These are phyloP conservation scores for Vitis hybrid DNA, from an alignment of 177 flowering plant species.

Conservation along the genomic window DNA sequence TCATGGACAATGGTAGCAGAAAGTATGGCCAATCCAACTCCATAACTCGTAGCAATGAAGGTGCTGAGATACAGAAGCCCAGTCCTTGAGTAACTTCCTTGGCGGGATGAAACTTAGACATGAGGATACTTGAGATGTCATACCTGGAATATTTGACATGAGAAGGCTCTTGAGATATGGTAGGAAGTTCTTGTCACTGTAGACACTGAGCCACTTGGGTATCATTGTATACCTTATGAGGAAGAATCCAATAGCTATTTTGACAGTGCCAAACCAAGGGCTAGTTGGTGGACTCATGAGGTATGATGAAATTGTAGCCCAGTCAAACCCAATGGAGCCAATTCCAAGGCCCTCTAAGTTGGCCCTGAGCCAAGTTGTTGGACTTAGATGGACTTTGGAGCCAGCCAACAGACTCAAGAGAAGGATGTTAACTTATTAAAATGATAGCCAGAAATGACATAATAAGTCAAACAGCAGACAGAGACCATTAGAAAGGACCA, in stretches of 20 bases:
- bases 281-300: conserved; percentile 63
- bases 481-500: conserved; percentile 50
- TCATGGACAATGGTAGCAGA: conserved; percentile 52
- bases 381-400: conserved; percentile 46
- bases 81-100: conserved; percentile 20
- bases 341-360: conserved; percentile 43
- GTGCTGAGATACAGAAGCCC: conserved; percentile 52
- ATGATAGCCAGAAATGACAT: conserved; percentile 51
- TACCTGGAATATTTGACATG: conserved; percentile 27
- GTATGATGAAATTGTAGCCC: conserved; percentile 51
- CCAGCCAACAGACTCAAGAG: conserved; percentile 65
- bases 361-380: conserved; percentile 61
- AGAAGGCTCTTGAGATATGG: conserved; percentile 39
- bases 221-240: conserved; percentile 51
- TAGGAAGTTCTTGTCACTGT: conserved; percentile 56
- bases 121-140: conserved; percentile 35
- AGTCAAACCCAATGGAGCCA: conserved; percentile 50
- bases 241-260: conserved; percentile 48
- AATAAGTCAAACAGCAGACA: conserved; percentile 51
- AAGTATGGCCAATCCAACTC: conserved; percentile 60
- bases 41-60: conserved; percentile 55
- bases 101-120: conserved; percentile 43
- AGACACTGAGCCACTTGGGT: conserved; percentile 47
- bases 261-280: conserved; percentile 68
- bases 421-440: conserved; percentile 38